Conservation (phyloP, 306 rosid genomes). For the Medicago truncatula region DNA sequence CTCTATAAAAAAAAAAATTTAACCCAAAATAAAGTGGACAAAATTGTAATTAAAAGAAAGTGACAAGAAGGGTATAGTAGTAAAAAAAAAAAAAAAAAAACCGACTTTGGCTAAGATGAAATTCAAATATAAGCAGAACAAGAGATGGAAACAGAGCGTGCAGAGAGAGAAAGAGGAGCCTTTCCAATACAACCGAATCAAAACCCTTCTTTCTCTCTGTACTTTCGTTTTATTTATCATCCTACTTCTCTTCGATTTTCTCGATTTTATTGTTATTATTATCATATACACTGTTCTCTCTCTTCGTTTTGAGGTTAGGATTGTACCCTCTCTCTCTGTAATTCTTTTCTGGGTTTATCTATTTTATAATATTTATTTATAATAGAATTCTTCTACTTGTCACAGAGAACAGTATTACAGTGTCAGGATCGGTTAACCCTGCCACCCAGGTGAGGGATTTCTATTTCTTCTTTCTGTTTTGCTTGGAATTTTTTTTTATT, state of each 20-base stretch:
- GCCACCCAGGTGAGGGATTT: slow-evolving; percentile 36
- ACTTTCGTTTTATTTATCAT: not conserved
- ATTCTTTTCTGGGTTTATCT: not conserved
- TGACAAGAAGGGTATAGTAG: not conserved
- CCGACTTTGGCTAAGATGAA: slow-evolving; percentile 32
- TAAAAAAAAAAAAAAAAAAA: not conserved
- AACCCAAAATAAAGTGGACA: not conserved
- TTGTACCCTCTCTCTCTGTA: not conserved
- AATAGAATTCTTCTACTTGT: not conserved
- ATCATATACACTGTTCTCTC: slow-evolving; percentile 9
- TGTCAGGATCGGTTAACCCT: slow-evolving; percentile 25
- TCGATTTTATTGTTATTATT: not conserved
- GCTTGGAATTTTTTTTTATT: not conserved
- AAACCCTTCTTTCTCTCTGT: slow-evolving; percentile 27
- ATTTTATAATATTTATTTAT: not conserved
- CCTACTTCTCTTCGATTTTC: slow-evolving; percentile 28
- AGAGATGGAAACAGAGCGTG: not conserved
- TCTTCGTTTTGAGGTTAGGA: slow-evolving; percentile 41
- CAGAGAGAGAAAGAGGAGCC: not conserved
- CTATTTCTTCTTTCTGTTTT: not conserved
- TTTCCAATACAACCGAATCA: slow-evolving; percentile 35
- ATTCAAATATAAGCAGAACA: slow-evolving; percentile 10
- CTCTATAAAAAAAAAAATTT: too few relatives aligned
- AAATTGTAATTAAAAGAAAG: slow-evolving; percentile 22
- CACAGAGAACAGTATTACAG: slow-evolving; percentile 25